These are phyloP conservation scores for Ochromonadaceae sp. DNA, from an alignment of 352 stramenopile species.

Conservation along the genomic window DNA sequence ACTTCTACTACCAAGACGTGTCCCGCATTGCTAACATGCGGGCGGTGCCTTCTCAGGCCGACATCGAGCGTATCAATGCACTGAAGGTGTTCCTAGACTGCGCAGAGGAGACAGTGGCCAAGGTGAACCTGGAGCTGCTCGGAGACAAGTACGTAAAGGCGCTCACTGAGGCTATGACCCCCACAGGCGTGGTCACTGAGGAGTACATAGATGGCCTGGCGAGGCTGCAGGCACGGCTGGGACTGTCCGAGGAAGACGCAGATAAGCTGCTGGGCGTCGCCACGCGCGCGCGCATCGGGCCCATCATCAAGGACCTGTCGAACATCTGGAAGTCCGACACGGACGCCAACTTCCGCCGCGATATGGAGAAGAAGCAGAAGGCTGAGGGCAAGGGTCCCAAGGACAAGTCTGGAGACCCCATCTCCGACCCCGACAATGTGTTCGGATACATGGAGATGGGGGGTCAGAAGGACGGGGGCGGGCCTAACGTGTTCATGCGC, in stretches of 20 bases:
- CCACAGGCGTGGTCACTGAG: neutral
- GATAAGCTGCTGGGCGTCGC: neutral
- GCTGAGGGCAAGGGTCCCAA: neutral
- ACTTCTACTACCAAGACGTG: slow-evolving; percentile 15
- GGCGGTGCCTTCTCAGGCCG: neutral
- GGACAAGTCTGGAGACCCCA: neutral
- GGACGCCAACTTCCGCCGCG: neutral
- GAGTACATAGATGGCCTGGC: neutral
- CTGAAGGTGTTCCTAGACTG: neutral
- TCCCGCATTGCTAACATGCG: neutral
- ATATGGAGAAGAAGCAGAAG: neutral
- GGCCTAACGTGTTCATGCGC: slow-evolving; percentile 3
- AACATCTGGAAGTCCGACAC: slow-evolving; percentile 5
- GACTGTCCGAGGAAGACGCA: neutral
- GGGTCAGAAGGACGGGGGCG: neutral
- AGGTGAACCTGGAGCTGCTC: slow-evolving; percentile 1
- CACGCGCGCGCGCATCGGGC: neutral
- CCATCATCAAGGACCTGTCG: neutral
- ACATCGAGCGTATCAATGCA: neutral
- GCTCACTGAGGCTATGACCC: neutral
- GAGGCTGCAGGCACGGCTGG: neutral
- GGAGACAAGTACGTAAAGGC: slow-evolving; percentile 10
- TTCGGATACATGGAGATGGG: neutral
- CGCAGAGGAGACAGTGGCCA: neutral
- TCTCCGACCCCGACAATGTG: neutral